Conservation (phyloP, 352 stramenopile genomes). For the Pythium scleroteichum region DNA sequence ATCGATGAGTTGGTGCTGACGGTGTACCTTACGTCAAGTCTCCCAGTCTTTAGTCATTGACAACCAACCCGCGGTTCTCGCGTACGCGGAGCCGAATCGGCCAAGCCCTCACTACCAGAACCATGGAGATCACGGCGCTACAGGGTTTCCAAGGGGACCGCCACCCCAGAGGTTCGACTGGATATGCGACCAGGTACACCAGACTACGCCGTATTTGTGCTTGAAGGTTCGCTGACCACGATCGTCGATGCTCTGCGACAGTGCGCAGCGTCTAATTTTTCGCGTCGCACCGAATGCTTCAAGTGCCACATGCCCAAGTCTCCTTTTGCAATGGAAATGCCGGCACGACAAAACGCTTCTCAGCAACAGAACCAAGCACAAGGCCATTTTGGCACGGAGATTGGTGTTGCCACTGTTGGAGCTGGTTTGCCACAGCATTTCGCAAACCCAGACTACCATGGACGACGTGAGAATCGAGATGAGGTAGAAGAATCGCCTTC, state of each 20-base stretch:
- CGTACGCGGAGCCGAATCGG: constrained; percentile 21
- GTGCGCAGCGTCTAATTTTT: constrained; percentile 81
- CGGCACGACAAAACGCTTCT: not conserved
- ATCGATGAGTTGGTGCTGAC: not conserved
- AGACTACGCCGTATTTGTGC: too few species aligned
- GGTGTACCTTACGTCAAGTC: constrained; percentile 25
- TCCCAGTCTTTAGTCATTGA: constrained; percentile 57
- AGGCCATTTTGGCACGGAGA: not conserved
- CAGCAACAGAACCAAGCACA: not conserved
- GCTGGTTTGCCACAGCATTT: too few species aligned
- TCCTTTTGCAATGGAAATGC: constrained; percentile 28
- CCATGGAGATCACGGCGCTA: not conserved
- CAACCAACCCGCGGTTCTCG: constrained; percentile 33
- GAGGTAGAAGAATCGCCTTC: constrained; percentile 36
- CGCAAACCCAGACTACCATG: not conserved
- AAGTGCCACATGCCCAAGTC: constrained; percentile 53
- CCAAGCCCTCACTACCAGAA: constrained; percentile 11
- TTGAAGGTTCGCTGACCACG: too few species aligned
- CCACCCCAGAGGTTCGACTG: constrained; percentile 48
- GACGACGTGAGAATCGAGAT: constrained; percentile 10
- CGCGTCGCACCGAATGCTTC: constrained; percentile 59
- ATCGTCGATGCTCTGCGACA: too few species aligned
- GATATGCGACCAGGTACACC: constrained; percentile 62
- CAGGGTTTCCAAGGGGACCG: constrained; percentile 6
- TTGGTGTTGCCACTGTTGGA: too few species aligned